Base-by-base conservation (phyloP, 768 basidiomycete genomes). In the Trametes elegans region DNA sequence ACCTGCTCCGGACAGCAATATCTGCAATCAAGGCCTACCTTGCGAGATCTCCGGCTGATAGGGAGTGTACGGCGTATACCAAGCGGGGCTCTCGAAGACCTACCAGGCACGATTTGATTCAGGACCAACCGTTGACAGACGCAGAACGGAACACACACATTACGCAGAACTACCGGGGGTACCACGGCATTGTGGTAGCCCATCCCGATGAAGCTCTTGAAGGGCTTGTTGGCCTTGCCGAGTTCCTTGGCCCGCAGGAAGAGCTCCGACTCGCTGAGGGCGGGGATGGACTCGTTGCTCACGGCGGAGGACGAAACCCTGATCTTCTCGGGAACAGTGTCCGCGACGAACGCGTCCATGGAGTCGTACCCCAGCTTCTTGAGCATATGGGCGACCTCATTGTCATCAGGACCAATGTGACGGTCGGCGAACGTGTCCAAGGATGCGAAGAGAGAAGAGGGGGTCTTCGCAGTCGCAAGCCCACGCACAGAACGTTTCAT, bases 11-110 rank as follows among this genome's bases (percentile, higher is more conserved):
- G 8, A 16, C 11, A 6, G 39, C 53, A 35, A 51, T 18, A 23
- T 21, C 11, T 26, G 29, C 11, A 35, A 47, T 40, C 8, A 26
- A 11, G 38, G 62, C 73, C 23, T 64, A 89, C 93, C 96, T 83
- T 99, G 96, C n/a, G 96, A 86, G 70, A 98, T 89, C 78, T 99
- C 96, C 1, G 96, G 94, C 66, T 97, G 93, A 72, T 95, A 95
- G 1, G 93, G 93, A 0, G 94, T 95, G 70, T 96, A 95, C 14
- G 88, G 92, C 6, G 95, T 98, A 71, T 98, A 98, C 96, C 96
- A 99, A 3, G 89, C 92, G 24, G 94, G 96, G 67, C 96, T 98
- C 72, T 99, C 95, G 76, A 88, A 85, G 57, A 92, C 75, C 90
- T 91, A 41, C 19, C 8, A 1, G 10, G 10, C 28, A 10, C 21